phyloP scores from a whole-genome alignment of 305 asterid genomes.

The Fraxinus greggii region DNA sequence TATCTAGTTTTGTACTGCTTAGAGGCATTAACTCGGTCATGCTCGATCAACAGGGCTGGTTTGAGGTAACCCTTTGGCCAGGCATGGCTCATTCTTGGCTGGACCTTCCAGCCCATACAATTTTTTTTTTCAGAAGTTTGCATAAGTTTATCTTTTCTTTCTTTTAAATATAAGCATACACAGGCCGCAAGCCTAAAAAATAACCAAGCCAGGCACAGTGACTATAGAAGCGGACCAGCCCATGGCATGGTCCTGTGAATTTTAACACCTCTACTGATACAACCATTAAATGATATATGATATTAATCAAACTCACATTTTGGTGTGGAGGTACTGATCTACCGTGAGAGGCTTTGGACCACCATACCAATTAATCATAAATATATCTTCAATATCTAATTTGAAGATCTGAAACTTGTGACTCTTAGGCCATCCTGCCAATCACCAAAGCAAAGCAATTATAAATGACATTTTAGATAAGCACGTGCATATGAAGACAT shows the following conservation, averaged over 20 bases:
- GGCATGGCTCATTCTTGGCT: neutral
- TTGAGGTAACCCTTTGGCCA: neutral
- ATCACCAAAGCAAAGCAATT: neutral
- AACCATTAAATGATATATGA: neutral
- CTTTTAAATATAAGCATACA: neutral
- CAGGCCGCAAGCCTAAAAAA: neutral
- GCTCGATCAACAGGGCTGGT: neutral
- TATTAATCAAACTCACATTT: slow-evolving; percentile 44
- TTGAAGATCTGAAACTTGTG: slow-evolving; percentile 77
- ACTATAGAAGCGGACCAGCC: neutral
- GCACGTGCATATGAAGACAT: neutral
- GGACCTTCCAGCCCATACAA: neutral
- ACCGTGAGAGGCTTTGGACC: slow-evolving; percentile 92
- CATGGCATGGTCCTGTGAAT: neutral
- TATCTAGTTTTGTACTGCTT: neutral
- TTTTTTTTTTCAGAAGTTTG: too few species aligned
- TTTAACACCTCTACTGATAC: neutral
- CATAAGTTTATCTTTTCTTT: neutral
- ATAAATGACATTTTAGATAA: neutral
- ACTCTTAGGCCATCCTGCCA: slow-evolving; percentile 83
- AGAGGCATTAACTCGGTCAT: neutral
- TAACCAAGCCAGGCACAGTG: neutral
- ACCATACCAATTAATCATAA: slow-evolving; percentile 83
- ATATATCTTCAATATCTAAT: slow-evolving; percentile 64
- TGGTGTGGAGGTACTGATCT: slow-evolving; percentile 63